Conservation (phyloP, 352 stramenopile genomes). For the Phytophthora sp. region DNA sequence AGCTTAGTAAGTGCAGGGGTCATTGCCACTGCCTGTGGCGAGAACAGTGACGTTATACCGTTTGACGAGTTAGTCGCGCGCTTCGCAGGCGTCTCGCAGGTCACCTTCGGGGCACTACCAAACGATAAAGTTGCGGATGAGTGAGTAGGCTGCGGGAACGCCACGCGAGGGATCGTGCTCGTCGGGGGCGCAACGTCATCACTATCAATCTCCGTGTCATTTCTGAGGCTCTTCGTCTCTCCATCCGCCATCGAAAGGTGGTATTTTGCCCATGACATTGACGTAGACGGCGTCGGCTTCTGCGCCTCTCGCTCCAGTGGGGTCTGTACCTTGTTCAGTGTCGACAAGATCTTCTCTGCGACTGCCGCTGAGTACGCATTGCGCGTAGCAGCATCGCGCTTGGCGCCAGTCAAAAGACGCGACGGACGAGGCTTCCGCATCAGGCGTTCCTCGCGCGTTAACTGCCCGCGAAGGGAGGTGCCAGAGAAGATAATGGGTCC, state of each 20-base stretch:
- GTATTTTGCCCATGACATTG: conserved; percentile 87
- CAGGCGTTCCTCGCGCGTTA: conserved; percentile 60
- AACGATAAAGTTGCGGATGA: conserved; percentile 16
- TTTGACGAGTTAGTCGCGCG: conserved; percentile 7
- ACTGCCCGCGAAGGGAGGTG: conserved; percentile 35
- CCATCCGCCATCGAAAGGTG: conserved; percentile 65
- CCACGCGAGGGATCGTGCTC: conserved; percentile 52
- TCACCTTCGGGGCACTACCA: conserved; percentile 7
- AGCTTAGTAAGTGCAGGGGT: conserved; percentile 33
- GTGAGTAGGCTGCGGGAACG: conserved; percentile 35
- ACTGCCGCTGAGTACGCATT: conserved; percentile 81
- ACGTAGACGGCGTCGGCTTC: conserved; percentile 80
- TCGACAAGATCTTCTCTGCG: conserved; percentile 80
- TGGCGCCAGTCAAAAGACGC: conserved; percentile 72
- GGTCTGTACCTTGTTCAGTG: conserved; percentile 83
- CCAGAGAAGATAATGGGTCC: conserved; percentile 49
- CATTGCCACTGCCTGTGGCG: conserved; percentile 45
- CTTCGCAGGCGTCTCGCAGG: conserved; percentile 31
- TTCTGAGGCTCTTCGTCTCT: conserved; percentile 19
- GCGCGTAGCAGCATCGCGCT: conserved; percentile 56
- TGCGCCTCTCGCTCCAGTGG: conserved; percentile 73
- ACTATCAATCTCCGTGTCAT: conserved; percentile 39
- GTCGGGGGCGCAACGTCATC: conserved; percentile 61
- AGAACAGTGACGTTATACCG: conserved; percentile 32
- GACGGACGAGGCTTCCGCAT: conserved; percentile 69